Percentiles rank a stretch among this genome's conserved stretches.
Evolutionary conservation across 1,139 yeast genomes (phyloP).

Genomic region (Pichia sorboxylosa): DNA sequence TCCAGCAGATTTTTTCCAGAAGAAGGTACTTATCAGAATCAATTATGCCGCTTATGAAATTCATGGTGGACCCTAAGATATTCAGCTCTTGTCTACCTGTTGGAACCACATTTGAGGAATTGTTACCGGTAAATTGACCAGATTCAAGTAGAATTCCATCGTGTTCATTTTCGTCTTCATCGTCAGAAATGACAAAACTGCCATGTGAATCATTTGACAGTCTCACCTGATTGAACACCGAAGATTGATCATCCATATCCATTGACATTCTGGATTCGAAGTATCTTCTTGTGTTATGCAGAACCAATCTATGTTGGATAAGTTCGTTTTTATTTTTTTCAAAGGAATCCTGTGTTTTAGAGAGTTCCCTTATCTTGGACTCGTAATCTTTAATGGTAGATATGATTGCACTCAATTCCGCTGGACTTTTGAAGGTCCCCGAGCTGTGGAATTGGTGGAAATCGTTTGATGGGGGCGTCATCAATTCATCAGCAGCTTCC

Average conservation of each 20-base stretch:
- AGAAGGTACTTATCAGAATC: conserved; percentile 57
- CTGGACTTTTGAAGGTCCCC: conserved; percentile 16
- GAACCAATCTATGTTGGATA: conserved; percentile 40
- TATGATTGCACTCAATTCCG: conserved; percentile 34
- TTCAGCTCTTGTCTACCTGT: conserved; percentile 18
- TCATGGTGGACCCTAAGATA: conserved; percentile 24
- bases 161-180: conserved; percentile 12
- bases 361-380: conserved; percentile 32
- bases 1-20: conserved; percentile 83
- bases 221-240: conserved; percentile 18
- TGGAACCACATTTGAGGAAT: background rate
- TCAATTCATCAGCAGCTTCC: conserved; percentile 17
- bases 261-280: conserved; percentile 22
- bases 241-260: conserved; percentile 18
- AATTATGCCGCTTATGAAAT: conserved; percentile 75
- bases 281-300: conserved; percentile 24
- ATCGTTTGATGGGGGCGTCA: conserved; percentile 13
- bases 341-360: conserved; percentile 31
- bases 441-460: conserved; percentile 7
- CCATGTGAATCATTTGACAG: conserved; percentile 19
- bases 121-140: conserved; percentile 7
- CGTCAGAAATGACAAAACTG: conserved; percentile 19
- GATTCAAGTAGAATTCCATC: conserved; percentile 11
- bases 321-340: conserved; percentile 26
- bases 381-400: conserved; percentile 31